phyloP scores from a whole-genome alignment of 78 protist species.

The slime mould (Dictyostelium discoideum) region DNA sequence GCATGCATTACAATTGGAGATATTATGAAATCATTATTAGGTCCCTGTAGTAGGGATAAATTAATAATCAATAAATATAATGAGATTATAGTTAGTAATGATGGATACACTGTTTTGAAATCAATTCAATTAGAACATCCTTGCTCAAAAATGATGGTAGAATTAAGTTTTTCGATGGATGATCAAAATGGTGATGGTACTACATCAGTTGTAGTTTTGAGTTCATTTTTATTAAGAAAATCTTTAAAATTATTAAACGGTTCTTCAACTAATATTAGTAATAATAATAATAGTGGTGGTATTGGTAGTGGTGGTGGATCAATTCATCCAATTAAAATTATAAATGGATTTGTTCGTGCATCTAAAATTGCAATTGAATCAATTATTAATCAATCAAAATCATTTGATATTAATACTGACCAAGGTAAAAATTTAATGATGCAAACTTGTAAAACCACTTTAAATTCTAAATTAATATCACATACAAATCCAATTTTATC shows the following conservation, averaged over 20 bases:
- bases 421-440: background rate
- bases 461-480: slow-evolving; percentile 70
- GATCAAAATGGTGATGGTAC: slow-evolving; percentile 79
- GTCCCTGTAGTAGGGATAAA: slow-evolving; percentile 61
- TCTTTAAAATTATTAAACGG: slow-evolving; percentile 23
- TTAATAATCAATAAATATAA: slow-evolving; percentile 33
- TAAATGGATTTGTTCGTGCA: slow-evolving; percentile 24
- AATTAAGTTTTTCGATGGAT: slow-evolving; percentile 70
- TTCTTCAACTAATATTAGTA: background rate
- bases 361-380: slow-evolving; percentile 34
- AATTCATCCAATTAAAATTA: slow-evolving; percentile 55
- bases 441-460: slow-evolving; percentile 24
- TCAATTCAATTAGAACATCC: slow-evolving; percentile 67
- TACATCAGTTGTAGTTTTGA: slow-evolving; percentile 44
- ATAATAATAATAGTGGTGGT: no score
- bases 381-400: background rate
- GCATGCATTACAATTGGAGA: slow-evolving; percentile 62
- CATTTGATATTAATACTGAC: background rate
- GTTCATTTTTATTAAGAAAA: slow-evolving; percentile 41
- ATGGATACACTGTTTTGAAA: slow-evolving; percentile 67
- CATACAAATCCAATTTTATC: slow-evolving; percentile 50
- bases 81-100: slow-evolving; percentile 19
- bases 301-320: background rate
- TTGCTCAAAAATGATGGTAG: slow-evolving; percentile 63
- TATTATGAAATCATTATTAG: background rate